Conservation (phyloP, 1,284 basidiomycete species). For the Trichosporon ovoides region DNA sequence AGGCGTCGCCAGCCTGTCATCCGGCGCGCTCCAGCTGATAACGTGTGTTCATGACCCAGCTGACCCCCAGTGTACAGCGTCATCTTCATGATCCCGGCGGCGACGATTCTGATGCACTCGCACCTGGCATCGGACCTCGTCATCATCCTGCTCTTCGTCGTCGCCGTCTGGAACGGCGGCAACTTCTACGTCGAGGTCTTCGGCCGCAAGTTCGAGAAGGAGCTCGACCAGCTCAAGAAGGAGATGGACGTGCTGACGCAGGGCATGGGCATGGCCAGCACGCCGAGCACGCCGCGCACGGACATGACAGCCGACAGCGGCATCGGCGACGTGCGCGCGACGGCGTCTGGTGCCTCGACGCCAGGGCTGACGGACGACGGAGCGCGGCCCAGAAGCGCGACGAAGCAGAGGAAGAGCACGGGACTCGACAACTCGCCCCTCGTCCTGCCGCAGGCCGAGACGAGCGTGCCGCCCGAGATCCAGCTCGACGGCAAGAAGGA, state of each 20-base stretch:
- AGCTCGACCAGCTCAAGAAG: conserved; percentile 78
- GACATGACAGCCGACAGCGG: conserved; percentile 5
- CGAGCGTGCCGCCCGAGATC: conserved; percentile 11
- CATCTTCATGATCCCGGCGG: conserved; percentile 72
- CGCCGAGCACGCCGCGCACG: conserved; percentile 11
- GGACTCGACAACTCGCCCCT: conserved; percentile 35
- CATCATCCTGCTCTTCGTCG: conserved; percentile 69
- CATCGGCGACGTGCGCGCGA: background rate
- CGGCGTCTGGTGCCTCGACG: background rate
- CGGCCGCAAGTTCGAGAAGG: conserved; percentile 89
- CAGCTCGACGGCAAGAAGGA: conserved; percentile 5
- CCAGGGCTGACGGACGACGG: background rate
- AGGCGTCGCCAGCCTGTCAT: too few species aligned
- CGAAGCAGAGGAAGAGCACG: background rate
- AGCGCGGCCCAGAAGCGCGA: conserved; percentile 3
- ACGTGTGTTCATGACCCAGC: conserved; percentile 26
- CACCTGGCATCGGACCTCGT: conserved; percentile 68
- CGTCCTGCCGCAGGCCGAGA: conserved; percentile 29
- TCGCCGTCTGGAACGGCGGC: conserved; percentile 60
- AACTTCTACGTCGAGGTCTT: conserved; percentile 84
- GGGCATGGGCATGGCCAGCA: conserved; percentile 21
- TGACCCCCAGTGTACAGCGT: conserved; percentile 66
- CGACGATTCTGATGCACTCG: conserved; percentile 70
- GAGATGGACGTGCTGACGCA: conserved; percentile 52
- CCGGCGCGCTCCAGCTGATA: too few species aligned